Evolutionary conservation across 495 filamentous ascomycete genomes (phyloP).

Genomic region (Opeltia flavorubescens): DNA sequence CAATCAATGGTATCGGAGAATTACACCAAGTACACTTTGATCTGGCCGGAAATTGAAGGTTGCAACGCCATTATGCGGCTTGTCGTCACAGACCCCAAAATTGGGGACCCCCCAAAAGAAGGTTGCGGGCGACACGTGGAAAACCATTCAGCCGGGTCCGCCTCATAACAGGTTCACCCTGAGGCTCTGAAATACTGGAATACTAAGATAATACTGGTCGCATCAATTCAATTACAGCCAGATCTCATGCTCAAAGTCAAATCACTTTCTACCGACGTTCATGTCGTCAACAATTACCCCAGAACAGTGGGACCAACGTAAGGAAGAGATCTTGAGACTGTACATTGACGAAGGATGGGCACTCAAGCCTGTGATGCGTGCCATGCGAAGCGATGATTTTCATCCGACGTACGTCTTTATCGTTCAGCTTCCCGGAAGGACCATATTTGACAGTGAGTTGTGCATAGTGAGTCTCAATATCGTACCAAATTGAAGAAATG

Average conservation of each 20-base stretch:
- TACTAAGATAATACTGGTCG: not conserved
- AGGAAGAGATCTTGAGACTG: constrained; percentile 30
- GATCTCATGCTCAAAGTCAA: not conserved
- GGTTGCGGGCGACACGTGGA: not conserved
- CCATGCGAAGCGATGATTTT: constrained; percentile 34
- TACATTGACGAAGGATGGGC: constrained; percentile 39
- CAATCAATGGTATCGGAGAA: too few relatives aligned
- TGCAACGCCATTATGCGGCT: not conserved
- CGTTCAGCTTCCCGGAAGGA: not conserved
- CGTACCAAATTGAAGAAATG: constrained; percentile 6
- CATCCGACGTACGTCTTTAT: constrained; percentile 27
- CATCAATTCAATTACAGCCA: not conserved
- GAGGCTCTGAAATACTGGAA: too few relatives aligned
- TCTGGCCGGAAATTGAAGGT: not conserved
- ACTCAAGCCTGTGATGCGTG: constrained; percentile 35
- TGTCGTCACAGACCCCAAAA: not conserved
- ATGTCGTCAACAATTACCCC: constrained; percentile 22
- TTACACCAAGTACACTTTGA: not conserved
- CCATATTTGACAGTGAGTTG: not conserved
- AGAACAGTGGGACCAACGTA: constrained; percentile 37
- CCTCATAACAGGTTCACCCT: not conserved
- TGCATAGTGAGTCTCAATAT: constrained; percentile 4
- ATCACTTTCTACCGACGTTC: not conserved
- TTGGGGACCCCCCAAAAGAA: not conserved
- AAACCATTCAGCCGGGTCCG: not conserved